Percentiles rank a stretch among this genome's conserved stretches.
Evolutionary conservation across 2,329 filamentous ascomycete species (phyloP).

Genomic region (Colletotrichum aenigma): DNA sequence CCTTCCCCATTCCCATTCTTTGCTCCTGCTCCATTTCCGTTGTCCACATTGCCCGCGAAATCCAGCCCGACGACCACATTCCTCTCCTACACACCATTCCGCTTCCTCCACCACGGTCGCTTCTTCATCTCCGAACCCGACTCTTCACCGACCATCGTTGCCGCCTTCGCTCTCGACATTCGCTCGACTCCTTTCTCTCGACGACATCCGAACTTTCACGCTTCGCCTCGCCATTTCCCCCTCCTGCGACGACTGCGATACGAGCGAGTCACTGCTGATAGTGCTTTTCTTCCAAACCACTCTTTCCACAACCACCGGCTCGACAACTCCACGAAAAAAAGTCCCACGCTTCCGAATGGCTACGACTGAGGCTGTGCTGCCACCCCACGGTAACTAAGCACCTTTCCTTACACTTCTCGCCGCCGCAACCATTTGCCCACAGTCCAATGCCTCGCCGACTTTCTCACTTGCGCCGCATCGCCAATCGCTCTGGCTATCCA

Average conservation of each 20-base stretch:
- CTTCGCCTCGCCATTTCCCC: not conserved
- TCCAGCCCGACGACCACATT: not conserved
- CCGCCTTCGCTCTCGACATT: not conserved
- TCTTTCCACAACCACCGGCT: not conserved
- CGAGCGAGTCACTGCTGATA: not conserved
- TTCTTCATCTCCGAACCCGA: not conserved
- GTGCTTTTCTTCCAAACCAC: not conserved
- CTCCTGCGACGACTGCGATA: not conserved
- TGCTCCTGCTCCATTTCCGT: not conserved
- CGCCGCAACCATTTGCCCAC: not conserved
- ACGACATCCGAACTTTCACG: not conserved
- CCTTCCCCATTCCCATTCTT: not conserved
- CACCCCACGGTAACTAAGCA: constrained; percentile 23
- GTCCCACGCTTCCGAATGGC: constrained; percentile 21
- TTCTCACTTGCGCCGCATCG: not conserved
- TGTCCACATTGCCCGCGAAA: not conserved
- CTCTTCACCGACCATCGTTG: not conserved
- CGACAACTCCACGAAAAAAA: not conserved
- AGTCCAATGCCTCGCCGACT: not conserved
- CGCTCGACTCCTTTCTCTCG: not conserved
- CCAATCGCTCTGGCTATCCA: constrained; percentile 20
- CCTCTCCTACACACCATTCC: not conserved
- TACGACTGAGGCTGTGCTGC: constrained; percentile 22
- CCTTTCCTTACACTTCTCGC: not conserved
- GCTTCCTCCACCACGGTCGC: not conserved